A percentile compares a stretch with the other conserved stretches of the same genome.
Conservation (phyloP, 1,284 basidiomycete species). For the Meripilus lineatus region DNA sequence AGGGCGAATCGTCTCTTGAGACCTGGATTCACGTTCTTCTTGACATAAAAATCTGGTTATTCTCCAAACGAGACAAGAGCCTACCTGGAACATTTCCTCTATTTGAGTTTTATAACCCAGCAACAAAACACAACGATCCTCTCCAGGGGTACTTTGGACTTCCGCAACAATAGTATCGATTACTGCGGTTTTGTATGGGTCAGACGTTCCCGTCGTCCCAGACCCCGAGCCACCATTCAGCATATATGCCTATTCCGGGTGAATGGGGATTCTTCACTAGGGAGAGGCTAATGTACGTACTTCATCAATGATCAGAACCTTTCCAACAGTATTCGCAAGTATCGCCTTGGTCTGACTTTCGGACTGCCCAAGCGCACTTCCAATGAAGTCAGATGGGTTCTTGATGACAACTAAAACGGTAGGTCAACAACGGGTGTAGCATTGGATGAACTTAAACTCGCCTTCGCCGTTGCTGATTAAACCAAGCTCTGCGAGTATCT, state of each 20-base stretch:
- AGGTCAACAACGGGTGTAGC: not conserved
- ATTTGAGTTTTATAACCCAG: conserved; percentile 63
- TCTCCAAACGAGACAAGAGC: conserved; percentile 5
- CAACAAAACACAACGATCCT: conserved; percentile 62
- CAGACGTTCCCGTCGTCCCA: conserved; percentile 23
- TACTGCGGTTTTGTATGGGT: conserved; percentile 58
- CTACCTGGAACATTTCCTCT: conserved; percentile 66
- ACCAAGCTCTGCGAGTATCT: conserved; percentile 52
- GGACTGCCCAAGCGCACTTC: conserved; percentile 47
- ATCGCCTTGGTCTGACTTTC: conserved; percentile 62
- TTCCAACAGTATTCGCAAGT: conserved; percentile 49
- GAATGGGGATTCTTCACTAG: not conserved
- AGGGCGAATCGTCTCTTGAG: conserved; percentile 55
- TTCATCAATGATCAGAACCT: conserved; percentile 66
- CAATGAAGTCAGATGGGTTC: conserved; percentile 63
- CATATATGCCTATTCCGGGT: conserved; percentile 56
- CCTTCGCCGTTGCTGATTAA: conserved; percentile 65
- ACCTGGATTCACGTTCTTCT: conserved; percentile 64
- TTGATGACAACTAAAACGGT: conserved; percentile 51
- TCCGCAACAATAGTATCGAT: conserved; percentile 72
- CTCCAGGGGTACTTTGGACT: conserved; percentile 60
- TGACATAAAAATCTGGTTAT: not conserved
- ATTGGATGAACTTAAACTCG: conserved; percentile 20
- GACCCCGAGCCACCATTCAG: conserved; percentile 40
- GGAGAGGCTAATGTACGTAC: conserved; percentile 27